Percentiles rank a stretch among this genome's conserved stretches.
Conservation (phyloP, 371 early-diverging fungal species). For the Mycotypha africana region DNA sequence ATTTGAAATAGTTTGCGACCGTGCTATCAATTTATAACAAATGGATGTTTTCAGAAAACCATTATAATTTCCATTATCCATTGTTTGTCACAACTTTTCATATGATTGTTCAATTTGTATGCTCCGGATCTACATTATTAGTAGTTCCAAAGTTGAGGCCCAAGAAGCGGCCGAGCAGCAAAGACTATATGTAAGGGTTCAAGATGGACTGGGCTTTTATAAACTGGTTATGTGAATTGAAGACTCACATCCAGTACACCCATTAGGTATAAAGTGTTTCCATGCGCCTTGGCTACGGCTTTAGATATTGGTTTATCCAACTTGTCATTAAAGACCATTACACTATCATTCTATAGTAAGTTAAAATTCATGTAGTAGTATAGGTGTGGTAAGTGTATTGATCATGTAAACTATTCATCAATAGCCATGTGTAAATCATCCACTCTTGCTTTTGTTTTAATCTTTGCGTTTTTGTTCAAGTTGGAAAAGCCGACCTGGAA, state of each 20-base stretch:
- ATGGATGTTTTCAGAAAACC: conserved; percentile 76
- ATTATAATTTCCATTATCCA: conserved; percentile 76
- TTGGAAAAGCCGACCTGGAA: conserved; percentile 70
- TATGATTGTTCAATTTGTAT: conserved; percentile 66
- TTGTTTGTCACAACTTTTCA: conserved; percentile 74
- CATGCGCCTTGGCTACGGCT: conserved; percentile 85
- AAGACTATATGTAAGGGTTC: conserved; percentile 52
- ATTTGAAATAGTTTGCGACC: conserved; percentile 60
- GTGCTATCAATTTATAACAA: conserved; percentile 82
- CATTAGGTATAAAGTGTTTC: conserved; percentile 58
- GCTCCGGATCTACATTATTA: conserved; percentile 50
- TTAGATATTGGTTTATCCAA: conserved; percentile 90
- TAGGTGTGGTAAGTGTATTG: no score
- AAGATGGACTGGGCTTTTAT: no score
- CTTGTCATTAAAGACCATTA: conserved; percentile 74
- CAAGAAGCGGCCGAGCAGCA: conserved; percentile 34
- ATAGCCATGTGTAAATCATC: conserved; percentile 90
- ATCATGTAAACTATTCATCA: no score
- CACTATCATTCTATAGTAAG: conserved; percentile 85
- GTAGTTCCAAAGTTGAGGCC: conserved; percentile 55
- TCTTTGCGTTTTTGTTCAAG: conserved; percentile 85
- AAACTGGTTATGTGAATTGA: not conserved
- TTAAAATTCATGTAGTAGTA: not conserved
- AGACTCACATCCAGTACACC: not conserved
- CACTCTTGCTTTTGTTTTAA: conserved; percentile 79